Conservation (phyloP, 305 asterid species). For the Stenogyne calaminthoides region DNA sequence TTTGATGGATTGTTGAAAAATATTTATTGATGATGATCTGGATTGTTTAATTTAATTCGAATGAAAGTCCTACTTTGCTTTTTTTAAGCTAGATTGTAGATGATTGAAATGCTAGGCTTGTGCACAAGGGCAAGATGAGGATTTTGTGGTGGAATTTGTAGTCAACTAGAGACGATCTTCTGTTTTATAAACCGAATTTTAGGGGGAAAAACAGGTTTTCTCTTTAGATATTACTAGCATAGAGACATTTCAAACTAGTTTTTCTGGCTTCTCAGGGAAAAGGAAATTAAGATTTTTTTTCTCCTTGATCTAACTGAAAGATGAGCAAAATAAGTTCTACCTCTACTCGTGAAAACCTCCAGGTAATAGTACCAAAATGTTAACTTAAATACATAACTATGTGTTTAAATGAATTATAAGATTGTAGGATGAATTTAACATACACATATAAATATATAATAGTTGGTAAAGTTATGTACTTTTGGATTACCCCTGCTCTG, state of each 20-base stretch:
- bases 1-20: not conserved
- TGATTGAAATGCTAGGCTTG: conserved; percentile 9
- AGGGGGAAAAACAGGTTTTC: not conserved
- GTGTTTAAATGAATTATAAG: not conserved
- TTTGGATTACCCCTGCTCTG: not conserved
- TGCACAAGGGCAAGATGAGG: not conserved
- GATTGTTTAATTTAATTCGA: conserved; percentile 11
- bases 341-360: not conserved
- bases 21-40: conserved; percentile 12
- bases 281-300: not conserved
- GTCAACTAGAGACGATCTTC: conserved; percentile 3
- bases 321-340: not conserved
- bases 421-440: not conserved
- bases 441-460: too few relatives aligned
- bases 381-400: not conserved
- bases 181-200: conserved; percentile 11
- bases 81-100: conserved; percentile 8
- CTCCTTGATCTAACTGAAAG: not conserved
- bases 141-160: conserved; percentile 2
- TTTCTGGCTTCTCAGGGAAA: not conserved
- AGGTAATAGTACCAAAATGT: not conserved
- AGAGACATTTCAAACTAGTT: not conserved
- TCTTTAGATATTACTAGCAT: not conserved
- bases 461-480: not conserved
- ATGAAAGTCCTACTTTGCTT: not conserved